Percentiles rank a stretch among this genome's conserved stretches.
Conservation (phyloP, 495 filamentous ascomycete species). For the Lophium mytilinum region DNA sequence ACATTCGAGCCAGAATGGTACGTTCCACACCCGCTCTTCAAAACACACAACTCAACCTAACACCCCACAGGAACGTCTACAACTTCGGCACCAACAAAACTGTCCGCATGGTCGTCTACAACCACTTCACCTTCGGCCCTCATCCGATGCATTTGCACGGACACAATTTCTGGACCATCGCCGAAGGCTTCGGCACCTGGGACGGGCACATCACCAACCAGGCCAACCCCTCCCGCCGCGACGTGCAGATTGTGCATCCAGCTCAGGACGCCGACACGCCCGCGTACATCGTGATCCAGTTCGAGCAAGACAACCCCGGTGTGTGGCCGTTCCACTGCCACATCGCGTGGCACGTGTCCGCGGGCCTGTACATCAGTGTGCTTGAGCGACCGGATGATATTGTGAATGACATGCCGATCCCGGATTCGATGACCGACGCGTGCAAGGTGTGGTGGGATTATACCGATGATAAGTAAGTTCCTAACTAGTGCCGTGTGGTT, state of each 20-base stretch:
- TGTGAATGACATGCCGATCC: background rate
- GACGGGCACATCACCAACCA: conserved; percentile 12
- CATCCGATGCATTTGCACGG: conserved; percentile 23
- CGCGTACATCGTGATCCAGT: conserved; percentile 17
- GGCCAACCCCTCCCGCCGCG: conserved; percentile 11
- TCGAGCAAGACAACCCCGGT: conserved; percentile 15
- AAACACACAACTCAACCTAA: conserved; percentile 4
- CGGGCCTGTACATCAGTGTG: conserved; percentile 18
- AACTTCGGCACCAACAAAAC: conserved; percentile 28
- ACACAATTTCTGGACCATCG: conserved; percentile 15
- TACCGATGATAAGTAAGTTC: no score
- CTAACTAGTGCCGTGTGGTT: no score
- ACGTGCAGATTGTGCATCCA: conserved; percentile 6
- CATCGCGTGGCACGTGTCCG: conserved; percentile 15
- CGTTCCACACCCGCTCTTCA: background rate
- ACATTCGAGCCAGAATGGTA: conserved; percentile 38
- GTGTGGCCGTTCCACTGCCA: conserved; percentile 25
- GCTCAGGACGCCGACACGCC: background rate
- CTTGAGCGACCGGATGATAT: conserved; percentile 18
- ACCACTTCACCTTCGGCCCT: conserved; percentile 13
- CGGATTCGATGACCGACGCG: no score
- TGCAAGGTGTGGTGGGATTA: no score
- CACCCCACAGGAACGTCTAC: conserved; percentile 23
- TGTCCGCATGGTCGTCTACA: conserved; percentile 29
- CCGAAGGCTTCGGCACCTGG: conserved; percentile 11